A percentile compares a stretch with the other conserved stretches of the same genome.
Conservation (phyloP, 139 green algal species). For the Tetraselmis striata region DNA sequence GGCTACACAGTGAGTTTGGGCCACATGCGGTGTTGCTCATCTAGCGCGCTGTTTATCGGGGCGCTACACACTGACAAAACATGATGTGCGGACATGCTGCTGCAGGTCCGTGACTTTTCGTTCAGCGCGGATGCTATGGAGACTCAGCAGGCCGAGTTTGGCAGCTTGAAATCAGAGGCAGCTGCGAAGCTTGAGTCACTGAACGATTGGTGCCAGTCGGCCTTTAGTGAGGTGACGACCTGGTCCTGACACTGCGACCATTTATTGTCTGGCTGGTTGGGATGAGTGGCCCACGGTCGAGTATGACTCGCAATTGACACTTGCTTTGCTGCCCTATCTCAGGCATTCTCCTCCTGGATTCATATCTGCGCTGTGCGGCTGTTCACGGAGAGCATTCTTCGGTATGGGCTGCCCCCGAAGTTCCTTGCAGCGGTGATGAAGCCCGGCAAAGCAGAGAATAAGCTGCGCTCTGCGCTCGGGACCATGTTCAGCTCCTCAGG, state of each 20-base stretch:
- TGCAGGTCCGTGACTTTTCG: conserved; percentile 35
- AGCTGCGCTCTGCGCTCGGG: background rate
- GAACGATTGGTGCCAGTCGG: conserved; percentile 77
- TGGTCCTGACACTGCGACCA: too few species aligned
- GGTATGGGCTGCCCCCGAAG: conserved; percentile 89
- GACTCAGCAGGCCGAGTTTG: conserved; percentile 46
- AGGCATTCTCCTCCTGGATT: conserved; percentile 85
- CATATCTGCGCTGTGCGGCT: conserved; percentile 85
- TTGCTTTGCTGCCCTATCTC: too few species aligned
- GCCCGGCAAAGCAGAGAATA: background rate
- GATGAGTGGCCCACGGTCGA: too few species aligned
- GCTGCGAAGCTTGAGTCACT: conserved; percentile 60
- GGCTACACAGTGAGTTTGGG: background rate
- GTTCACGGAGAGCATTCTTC: conserved; percentile 95
- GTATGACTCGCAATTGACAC: too few species aligned
- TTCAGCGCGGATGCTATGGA: conserved; percentile 31
- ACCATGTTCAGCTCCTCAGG: background rate
- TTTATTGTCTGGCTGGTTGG: too few species aligned
- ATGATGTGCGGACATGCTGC: too few species aligned
- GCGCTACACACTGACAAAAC: too few species aligned
- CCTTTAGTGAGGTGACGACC: conserved; percentile 78
- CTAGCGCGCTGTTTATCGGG: too few species aligned
- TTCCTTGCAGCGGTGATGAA: conserved; percentile 18
- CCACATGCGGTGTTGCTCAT: too few species aligned
- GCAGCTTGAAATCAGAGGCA: conserved; percentile 21